phyloP scores from a whole-genome alignment of 2,329 filamentous ascomycete genomes.

The Neofusicoccum sp. region DNA sequence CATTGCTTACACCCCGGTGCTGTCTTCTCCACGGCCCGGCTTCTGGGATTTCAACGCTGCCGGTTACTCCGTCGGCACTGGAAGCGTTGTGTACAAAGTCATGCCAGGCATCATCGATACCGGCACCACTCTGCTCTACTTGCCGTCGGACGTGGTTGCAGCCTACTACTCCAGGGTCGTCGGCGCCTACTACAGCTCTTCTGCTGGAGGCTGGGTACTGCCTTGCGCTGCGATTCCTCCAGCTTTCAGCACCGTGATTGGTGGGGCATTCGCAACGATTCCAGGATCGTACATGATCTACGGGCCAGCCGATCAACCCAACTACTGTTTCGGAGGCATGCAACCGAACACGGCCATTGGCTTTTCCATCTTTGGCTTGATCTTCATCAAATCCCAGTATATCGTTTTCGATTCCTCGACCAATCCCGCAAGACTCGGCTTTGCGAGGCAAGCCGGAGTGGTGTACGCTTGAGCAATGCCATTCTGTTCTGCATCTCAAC shows the following conservation, averaged over 20 bases:
- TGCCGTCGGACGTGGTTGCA: constrained; percentile 53
- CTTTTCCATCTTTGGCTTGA: constrained; percentile 71
- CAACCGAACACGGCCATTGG: constrained; percentile 61
- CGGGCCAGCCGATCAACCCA: constrained; percentile 39
- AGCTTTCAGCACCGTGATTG: constrained; percentile 54
- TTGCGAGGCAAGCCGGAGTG: constrained; percentile 8
- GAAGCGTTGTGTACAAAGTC: constrained; percentile 35
- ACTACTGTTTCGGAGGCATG: constrained; percentile 71
- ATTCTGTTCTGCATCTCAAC: not conserved
- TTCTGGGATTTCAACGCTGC: constrained; percentile 63
- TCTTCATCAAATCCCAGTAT: constrained; percentile 76
- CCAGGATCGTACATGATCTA: constrained; percentile 58
- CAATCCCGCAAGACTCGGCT: constrained; percentile 40
- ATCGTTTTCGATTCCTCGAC: constrained; percentile 64
- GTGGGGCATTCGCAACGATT: constrained; percentile 48
- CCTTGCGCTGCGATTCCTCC: constrained; percentile 52
- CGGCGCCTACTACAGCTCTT: constrained; percentile 49
- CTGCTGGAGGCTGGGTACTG: constrained; percentile 57
- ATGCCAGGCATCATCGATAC: constrained; percentile 66
- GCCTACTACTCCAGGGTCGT: constrained; percentile 60
- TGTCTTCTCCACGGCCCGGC: constrained; percentile 42
- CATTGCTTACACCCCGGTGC: constrained; percentile 57
- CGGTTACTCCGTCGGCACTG: constrained; percentile 55
- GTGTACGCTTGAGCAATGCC: not conserved
- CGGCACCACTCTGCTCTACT: constrained; percentile 65